A percentile compares a stretch with the other conserved stretches of the same genome.
These are phyloP conservation scores for Candida verbasci DNA, from an alignment of 805 yeast species.

Conservation along the genomic window DNA sequence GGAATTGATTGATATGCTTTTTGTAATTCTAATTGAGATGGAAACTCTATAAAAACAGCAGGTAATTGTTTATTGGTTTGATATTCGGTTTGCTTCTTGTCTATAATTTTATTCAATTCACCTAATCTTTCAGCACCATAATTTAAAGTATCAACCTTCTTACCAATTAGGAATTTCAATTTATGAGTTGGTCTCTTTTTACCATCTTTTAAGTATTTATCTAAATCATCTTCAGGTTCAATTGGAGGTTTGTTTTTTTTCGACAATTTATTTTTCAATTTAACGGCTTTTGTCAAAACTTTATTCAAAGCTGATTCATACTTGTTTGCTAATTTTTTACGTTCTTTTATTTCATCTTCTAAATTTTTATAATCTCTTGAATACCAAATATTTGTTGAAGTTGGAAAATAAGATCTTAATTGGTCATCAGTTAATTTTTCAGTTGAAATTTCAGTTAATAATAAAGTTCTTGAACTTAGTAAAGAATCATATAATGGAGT, in stretches of 20 bases:
- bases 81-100: constrained; percentile 50
- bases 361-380: constrained; percentile 62
- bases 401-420: constrained; percentile 59
- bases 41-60: constrained; percentile 77
- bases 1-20: constrained; percentile 82
- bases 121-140: constrained; percentile 65
- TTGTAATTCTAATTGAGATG: constrained; percentile 83
- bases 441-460: constrained; percentile 64
- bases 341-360: constrained; percentile 53
- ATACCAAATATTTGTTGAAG: constrained; percentile 54
- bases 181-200: constrained; percentile 80
- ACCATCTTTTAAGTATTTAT: constrained; percentile 60
- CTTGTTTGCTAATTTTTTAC: constrained; percentile 56
- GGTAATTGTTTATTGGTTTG: constrained; percentile 50
- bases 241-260: constrained; percentile 57
- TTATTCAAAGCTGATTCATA: constrained; percentile 64
- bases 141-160: constrained; percentile 80
- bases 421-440: constrained; percentile 43
- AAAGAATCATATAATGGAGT: constrained; percentile 70
- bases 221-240: constrained; percentile 52
- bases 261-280: constrained; percentile 47
- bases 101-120: constrained; percentile 65
- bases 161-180: constrained; percentile 65
- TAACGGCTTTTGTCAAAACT: constrained; percentile 56
- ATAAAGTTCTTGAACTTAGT: constrained; percentile 65